Percentiles rank a stretch among this genome's conserved stretches.
These are phyloP conservation scores for Acorus calamus DNA, from an alignment of 106 monocot genomes.

Conservation along the genomic window DNA sequence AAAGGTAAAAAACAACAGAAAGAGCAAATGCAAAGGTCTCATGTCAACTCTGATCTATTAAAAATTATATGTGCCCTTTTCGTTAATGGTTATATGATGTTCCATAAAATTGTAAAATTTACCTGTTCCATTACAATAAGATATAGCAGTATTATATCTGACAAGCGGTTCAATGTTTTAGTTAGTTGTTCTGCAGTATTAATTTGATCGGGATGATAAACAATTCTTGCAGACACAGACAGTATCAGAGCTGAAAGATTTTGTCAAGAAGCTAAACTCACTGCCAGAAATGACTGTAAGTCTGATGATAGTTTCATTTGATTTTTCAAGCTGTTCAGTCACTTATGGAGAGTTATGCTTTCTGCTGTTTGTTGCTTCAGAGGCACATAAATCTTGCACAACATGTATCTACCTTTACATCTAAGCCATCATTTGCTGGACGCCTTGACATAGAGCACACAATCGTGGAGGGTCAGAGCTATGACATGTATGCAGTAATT, in stretches of 20 bases:
- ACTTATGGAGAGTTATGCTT: no score
- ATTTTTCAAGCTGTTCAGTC: no score
- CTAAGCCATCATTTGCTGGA: conserved; percentile 89
- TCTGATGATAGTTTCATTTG: not conserved
- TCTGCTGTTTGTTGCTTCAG: conserved; percentile 28
- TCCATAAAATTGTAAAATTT: no score
- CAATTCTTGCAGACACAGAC: conserved; percentile 61
- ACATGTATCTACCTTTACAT: conserved; percentile 92
- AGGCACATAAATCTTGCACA: conserved; percentile 96
- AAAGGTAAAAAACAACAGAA: no score
- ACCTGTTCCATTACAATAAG: not conserved
- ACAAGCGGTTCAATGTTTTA: not conserved
- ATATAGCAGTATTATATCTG: not conserved
- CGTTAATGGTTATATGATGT: no score
- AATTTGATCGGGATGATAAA: not conserved
- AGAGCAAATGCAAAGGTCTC: no score
- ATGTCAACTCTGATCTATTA: no score
- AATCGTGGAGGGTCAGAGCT: conserved; percentile 75
- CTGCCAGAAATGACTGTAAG: conserved; percentile 96
- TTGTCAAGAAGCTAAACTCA: conserved; percentile 92
- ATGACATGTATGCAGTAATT: conserved; percentile 56
- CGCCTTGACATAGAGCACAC: conserved; percentile 98
- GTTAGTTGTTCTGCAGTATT: not conserved
- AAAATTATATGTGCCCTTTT: no score
- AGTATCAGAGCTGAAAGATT: conserved; percentile 94